Base-by-base conservation (phyloP, 805 yeast species). In the Candida broadrunensis region DNA sequence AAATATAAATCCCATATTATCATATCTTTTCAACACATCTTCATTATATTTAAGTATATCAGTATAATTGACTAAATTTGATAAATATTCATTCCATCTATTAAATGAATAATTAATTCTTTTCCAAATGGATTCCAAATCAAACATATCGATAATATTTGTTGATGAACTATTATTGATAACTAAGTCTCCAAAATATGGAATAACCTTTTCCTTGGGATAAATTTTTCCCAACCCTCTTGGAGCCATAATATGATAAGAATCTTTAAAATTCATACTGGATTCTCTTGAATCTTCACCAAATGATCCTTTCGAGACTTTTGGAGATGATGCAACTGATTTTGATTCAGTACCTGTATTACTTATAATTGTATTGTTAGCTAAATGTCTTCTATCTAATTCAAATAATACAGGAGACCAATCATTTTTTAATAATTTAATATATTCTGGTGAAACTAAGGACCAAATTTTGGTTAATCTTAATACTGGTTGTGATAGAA, bases 371-470 rank as follows among this genome's bases (percentile, higher is more conserved):
- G 32, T 15, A 29, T 63, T 67, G 43, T 61, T 64, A 11, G 66
- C 64, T 60, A 85, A 70, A 36, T 83, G 75, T 50, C 93, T 73
- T 54, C 93, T 76, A 47, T 88, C 95, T 26, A 91, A 70, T 55
- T 90, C 97, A 63, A 86, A 88, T 7, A 88, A 83, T 18, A 91
- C 95, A 2, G 95, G 96, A 0, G 93, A 87, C 97, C 97, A 91
- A 51, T 86, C 95, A 37, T 81, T 79, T 33, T 81, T 77, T 21
- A 88, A 77, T 2, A 78, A 65, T 41, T 77, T 80, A 38, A 86
- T 60, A 35, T 77, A 69, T 21, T 76, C 75, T 16, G 75, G 73
- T 12, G 85, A 76, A 3, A 89, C 86, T 36, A 70, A 67, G 6
- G 81, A 67, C 98, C 98, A 91, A 1, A 90, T 75, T 39, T 77